These are phyloP conservation scores for Pseudotulostoma volvatum DNA, from an alignment of 495 filamentous ascomycete genomes.

Conservation along the genomic window DNA sequence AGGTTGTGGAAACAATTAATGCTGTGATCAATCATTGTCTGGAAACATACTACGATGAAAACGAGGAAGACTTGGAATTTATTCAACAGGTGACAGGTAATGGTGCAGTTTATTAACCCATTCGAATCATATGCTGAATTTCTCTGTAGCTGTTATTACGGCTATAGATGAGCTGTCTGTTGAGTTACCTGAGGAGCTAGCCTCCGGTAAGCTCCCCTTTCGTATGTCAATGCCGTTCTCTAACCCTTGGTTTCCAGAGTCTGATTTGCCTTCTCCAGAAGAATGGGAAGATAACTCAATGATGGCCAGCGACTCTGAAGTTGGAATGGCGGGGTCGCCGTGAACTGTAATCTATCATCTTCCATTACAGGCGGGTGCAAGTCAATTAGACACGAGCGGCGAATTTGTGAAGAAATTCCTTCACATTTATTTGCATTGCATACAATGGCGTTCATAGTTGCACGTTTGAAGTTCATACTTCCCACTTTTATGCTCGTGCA, in stretches of 20 bases:
- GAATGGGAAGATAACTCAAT: constrained; percentile 32
- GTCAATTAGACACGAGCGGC: constrained; percentile 14
- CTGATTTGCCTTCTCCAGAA: constrained; percentile 26
- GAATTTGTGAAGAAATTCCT: constrained; percentile 12
- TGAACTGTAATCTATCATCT: constrained; percentile 4
- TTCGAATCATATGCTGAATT: neutral
- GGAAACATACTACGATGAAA: constrained; percentile 21
- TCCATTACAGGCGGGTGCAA: neutral
- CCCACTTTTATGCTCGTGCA: neutral
- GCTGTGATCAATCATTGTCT: constrained; percentile 28
- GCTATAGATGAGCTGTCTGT: constrained; percentile 21
- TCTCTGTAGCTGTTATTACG: constrained; percentile 12
- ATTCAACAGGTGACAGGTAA: constrained; percentile 24
- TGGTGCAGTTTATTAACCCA: constrained; percentile 3
- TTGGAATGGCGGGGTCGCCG: constrained; percentile 23
- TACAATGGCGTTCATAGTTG: constrained; percentile 12
- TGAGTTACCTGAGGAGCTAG: constrained; percentile 24
- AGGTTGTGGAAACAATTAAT: constrained; percentile 21
- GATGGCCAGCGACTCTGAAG: constrained; percentile 28
- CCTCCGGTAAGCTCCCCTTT: constrained; percentile 22
- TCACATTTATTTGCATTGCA: constrained; percentile 9
- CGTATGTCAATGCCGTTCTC: constrained; percentile 4
- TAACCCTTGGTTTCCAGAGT: constrained; percentile 16
- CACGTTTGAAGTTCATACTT: constrained; percentile 4
- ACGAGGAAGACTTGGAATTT: constrained; percentile 24